These are phyloP conservation scores for Neurospora sp. DNA, from an alignment of 495 filamentous ascomycete genomes.

Conservation along the genomic window DNA sequence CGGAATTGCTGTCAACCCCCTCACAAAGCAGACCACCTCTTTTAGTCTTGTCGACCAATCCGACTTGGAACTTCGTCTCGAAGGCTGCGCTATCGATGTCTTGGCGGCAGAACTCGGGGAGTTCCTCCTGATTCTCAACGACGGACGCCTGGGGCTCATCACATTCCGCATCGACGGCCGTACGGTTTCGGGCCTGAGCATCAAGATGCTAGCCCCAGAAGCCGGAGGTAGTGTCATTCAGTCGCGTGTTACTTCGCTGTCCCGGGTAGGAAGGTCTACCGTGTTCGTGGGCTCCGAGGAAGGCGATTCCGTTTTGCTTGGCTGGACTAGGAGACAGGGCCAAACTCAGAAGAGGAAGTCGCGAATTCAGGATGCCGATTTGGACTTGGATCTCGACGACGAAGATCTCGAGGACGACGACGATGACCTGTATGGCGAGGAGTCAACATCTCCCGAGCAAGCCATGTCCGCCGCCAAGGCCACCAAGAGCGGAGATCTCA, in stretches of 20 bases:
- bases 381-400: slow-evolving; percentile 45
- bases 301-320: slow-evolving; percentile 70
- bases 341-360: slow-evolving; percentile 43
- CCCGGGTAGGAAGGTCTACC: slow-evolving; percentile 54
- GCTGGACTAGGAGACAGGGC: slow-evolving; percentile 55
- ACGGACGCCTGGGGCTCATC: slow-evolving; percentile 64
- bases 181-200: slow-evolving; percentile 73
- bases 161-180: slow-evolving; percentile 86
- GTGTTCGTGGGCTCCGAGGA: slow-evolving; percentile 81
- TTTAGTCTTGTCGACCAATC: slow-evolving; percentile 80
- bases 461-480: slow-evolving; percentile 15
- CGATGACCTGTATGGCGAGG: slow-evolving; percentile 64
- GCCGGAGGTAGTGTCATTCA: slow-evolving; percentile 51
- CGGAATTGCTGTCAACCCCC: slow-evolving; percentile 88
- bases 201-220: slow-evolving; percentile 51
- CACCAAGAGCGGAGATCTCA: slow-evolving; percentile 49
- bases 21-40: slow-evolving; percentile 65
- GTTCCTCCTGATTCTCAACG: slow-evolving; percentile 70
- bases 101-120: slow-evolving; percentile 68
- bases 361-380: slow-evolving; percentile 35
- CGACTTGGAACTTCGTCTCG: slow-evolving; percentile 66
- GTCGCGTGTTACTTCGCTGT: slow-evolving; percentile 57
- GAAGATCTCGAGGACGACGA: slow-evolving; percentile 40
- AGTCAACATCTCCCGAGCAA: slow-evolving; percentile 24
- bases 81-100: slow-evolving; percentile 69